Conservation (phyloP, 2,329 filamentous ascomycete species). For the Bipolaris zeicola region DNA sequence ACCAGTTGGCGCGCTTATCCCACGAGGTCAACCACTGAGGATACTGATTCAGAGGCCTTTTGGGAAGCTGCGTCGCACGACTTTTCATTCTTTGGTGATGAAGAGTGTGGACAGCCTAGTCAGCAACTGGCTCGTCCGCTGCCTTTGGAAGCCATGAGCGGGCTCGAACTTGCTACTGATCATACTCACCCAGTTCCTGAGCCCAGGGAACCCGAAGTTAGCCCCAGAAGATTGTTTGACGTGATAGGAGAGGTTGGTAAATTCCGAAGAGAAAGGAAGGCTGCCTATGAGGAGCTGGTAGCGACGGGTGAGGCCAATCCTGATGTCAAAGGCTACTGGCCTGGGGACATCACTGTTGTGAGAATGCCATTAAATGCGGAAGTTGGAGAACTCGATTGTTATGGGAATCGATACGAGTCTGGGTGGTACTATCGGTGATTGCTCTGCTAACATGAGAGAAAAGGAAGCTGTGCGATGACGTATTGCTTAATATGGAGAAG, state of each 20-base stretch:
- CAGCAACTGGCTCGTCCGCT: constrained; percentile 53
- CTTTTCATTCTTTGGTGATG: constrained; percentile 66
- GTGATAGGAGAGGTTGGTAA: constrained; percentile 60
- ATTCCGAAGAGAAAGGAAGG: constrained; percentile 60
- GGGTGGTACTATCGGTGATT: constrained; percentile 58
- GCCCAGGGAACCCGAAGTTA: constrained; percentile 4
- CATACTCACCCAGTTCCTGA: constrained; percentile 16
- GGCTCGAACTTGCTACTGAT: constrained; percentile 43
- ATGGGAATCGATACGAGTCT: constrained; percentile 60
- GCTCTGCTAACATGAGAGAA: constrained; percentile 31
- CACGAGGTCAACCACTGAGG: constrained; percentile 63
- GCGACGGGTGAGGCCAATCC: constrained; percentile 38
- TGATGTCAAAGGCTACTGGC: constrained; percentile 63
- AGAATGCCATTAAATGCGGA: constrained; percentile 50
- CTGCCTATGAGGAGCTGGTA: constrained; percentile 52
- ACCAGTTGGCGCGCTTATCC: constrained; percentile 54
- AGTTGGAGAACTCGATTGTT: constrained; percentile 55
- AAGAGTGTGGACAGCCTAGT: constrained; percentile 59
- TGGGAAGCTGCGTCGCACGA: constrained; percentile 65
- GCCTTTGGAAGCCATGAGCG: constrained; percentile 55
- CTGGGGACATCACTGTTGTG: constrained; percentile 64
- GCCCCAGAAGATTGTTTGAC: constrained; percentile 46
- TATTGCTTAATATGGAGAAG: too few species aligned
- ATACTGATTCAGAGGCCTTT: constrained; percentile 63
- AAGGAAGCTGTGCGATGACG: not conserved